These are phyloP conservation scores for Trichoderma oligosporum DNA, from an alignment of 2,329 filamentous ascomycete genomes.

Conservation along the genomic window DNA sequence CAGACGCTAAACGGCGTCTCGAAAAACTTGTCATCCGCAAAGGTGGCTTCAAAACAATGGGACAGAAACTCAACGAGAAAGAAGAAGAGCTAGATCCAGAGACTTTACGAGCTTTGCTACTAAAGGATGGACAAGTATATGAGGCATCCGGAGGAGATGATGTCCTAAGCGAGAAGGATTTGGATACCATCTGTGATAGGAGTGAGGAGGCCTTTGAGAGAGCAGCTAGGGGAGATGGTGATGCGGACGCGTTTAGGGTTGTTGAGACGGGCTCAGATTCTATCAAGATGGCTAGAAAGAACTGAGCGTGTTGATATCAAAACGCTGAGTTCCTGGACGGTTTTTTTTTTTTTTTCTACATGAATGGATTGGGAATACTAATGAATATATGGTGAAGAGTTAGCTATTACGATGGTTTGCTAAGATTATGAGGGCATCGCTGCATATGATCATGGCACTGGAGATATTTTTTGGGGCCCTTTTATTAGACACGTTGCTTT, in stretches of 20 bases:
- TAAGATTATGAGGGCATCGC: background rate
- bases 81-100: conserved; percentile 58
- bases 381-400: background rate
- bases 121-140: conserved; percentile 69
- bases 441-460: too few relatives aligned
- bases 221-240: conserved; percentile 74
- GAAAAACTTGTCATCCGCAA: conserved; percentile 97
- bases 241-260: conserved; percentile 67
- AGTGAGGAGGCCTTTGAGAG: conserved; percentile 60
- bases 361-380: background rate
- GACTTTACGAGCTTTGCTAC: conserved; percentile 56
- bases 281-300: conserved; percentile 40
- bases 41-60: conserved; percentile 72
- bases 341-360: background rate
- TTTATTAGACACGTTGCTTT: too few relatives aligned
- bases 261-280: conserved; percentile 69
- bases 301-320: too few relatives aligned
- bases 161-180: conserved; percentile 70
- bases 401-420: background rate
- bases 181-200: conserved; percentile 75
- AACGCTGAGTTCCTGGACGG: background rate
- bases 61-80: conserved; percentile 53
- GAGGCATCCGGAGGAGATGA: conserved; percentile 56
- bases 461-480: too few relatives aligned
- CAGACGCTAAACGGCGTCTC: conserved; percentile 84